Evolutionary conservation across 139 green algal species (phyloP).

Genomic region (Chlamydomonas asymmetrica): DNA sequence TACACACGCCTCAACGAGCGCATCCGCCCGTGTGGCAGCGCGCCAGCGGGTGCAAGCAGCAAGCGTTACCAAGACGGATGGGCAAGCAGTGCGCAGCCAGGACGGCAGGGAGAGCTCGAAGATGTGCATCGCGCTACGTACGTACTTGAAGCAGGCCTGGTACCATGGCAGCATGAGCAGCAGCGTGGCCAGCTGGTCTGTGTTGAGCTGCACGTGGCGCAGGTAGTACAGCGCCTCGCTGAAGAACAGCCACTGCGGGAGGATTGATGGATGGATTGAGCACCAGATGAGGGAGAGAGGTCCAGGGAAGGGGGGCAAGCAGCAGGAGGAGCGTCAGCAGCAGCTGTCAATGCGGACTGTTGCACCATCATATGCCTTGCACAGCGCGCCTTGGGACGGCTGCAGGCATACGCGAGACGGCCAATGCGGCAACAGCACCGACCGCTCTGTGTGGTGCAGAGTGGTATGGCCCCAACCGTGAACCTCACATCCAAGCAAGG

Average conservation of each 20-base stretch:
- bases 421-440: neutral
- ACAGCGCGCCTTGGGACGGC: too few species aligned
- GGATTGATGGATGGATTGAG: neutral
- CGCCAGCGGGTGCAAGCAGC: neutral
- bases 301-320: too few species aligned
- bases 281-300: too few species aligned
- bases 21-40: too few species aligned
- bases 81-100: neutral
- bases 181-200: slow-evolving; percentile 12
- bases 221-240: slow-evolving; percentile 30
- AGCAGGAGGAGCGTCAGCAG: too few species aligned
- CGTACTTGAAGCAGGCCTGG: slow-evolving; percentile 17
- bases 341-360: too few species aligned
- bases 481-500: neutral
- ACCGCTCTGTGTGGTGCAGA: neutral
- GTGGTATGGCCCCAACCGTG: too few species aligned
- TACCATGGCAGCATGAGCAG: slow-evolving; percentile 29
- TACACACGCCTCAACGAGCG: neutral
- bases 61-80: neutral
- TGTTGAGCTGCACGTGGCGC: slow-evolving; percentile 8
- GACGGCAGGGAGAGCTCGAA: too few species aligned
- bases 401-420: too few species aligned
- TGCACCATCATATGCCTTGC: too few species aligned
- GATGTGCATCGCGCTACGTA: too few species aligned
- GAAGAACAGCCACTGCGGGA: slow-evolving; percentile 32